Percentiles rank a stretch among this genome's conserved stretches.
Conservation (phyloP, 2,329 filamentous ascomycete genomes). For the Domatiomyces globalis region DNA sequence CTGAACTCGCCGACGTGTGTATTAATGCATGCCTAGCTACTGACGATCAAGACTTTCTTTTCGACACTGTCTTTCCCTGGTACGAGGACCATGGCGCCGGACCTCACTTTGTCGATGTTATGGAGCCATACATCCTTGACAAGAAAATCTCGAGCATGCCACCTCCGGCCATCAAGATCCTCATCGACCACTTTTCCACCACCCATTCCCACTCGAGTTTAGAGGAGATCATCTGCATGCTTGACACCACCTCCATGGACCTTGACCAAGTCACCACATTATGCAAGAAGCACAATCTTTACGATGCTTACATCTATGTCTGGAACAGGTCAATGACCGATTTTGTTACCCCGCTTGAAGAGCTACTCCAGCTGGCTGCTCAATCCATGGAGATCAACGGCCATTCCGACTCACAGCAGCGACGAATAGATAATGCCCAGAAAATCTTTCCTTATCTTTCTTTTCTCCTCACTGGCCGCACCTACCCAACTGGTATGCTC, state of each 20-base stretch:
- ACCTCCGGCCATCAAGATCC: slow-evolving; percentile 68
- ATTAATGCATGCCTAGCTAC: slow-evolving; percentile 72
- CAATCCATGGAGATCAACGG: slow-evolving; percentile 22
- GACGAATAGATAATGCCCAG: slow-evolving; percentile 47
- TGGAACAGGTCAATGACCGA: slow-evolving; percentile 87
- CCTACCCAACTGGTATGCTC: slow-evolving; percentile 73
- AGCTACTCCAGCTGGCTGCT: slow-evolving; percentile 54
- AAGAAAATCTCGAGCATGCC: slow-evolving; percentile 61
- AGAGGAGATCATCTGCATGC: slow-evolving; percentile 87
- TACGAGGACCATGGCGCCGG: slow-evolving; percentile 65
- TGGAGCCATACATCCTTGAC: slow-evolving; percentile 79
- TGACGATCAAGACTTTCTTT: slow-evolving; percentile 66
- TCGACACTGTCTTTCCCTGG: slow-evolving; percentile 79
- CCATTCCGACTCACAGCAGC: slow-evolving; percentile 44
- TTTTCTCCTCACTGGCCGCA: slow-evolving; percentile 72
- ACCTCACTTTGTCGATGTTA: slow-evolving; percentile 68
- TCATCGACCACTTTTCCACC: slow-evolving; percentile 67
- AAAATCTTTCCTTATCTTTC: slow-evolving; percentile 94
- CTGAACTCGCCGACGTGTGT: slow-evolving; percentile 66
- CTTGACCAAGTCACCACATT: slow-evolving; percentile 82
- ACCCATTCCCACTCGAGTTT: slow-evolving; percentile 62
- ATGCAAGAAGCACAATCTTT: slow-evolving; percentile 82
- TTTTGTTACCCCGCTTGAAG: slow-evolving; percentile 79
- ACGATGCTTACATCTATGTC: slow-evolving; percentile 90
- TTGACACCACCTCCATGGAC: slow-evolving; percentile 82